Evolutionary conservation across 2,329 filamentous ascomycete genomes (phyloP).

Genomic region (Penicillium sp.): DNA sequence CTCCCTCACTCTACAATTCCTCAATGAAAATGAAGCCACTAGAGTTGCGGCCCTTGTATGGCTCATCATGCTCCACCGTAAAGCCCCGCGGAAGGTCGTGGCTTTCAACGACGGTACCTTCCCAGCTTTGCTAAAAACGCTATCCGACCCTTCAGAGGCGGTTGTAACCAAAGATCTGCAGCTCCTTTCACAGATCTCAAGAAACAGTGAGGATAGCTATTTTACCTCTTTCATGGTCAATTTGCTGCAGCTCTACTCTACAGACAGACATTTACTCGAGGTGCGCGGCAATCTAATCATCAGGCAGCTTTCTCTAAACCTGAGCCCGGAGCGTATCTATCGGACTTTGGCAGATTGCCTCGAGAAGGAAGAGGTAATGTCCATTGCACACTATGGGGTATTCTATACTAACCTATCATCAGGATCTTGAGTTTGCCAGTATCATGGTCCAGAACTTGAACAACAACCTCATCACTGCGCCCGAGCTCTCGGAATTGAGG

Average conservation of each 20-base stretch:
- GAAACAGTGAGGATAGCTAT: constrained; percentile 94
- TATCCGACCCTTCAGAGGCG: constrained; percentile 91
- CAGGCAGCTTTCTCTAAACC: constrained; percentile 83
- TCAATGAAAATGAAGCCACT: constrained; percentile 96
- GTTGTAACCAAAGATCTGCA: constrained; percentile 95
- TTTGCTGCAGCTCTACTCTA: constrained; percentile 89
- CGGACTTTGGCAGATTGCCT: constrained; percentile 93
- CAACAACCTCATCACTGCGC: constrained; percentile 97
- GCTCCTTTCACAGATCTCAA: constrained; percentile 90
- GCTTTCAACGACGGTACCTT: constrained; percentile 98
- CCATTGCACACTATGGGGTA: background rate
- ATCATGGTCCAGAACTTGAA: constrained; percentile 99
- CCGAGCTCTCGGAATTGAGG: constrained; percentile 84
- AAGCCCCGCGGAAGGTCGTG: constrained; percentile 87
- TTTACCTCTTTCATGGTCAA: constrained; percentile 99
- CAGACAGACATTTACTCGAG: constrained; percentile 85
- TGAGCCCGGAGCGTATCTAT: constrained; percentile 94
- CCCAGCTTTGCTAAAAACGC: constrained; percentile 88
- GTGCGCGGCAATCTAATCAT: constrained; percentile 95
- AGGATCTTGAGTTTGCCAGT: constrained; percentile 94
- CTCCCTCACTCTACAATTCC: constrained; percentile 85
- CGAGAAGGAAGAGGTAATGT: constrained; percentile 75
- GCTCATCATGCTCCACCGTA: constrained; percentile 96
- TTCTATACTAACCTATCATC: constrained; percentile 8
- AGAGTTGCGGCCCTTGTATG: constrained; percentile 90